Percentiles rank a stretch among this genome's conserved stretches.
Evolutionary conservation across 2,329 filamentous ascomycete genomes (phyloP).

Genomic region (Metarhizium humberi): DNA sequence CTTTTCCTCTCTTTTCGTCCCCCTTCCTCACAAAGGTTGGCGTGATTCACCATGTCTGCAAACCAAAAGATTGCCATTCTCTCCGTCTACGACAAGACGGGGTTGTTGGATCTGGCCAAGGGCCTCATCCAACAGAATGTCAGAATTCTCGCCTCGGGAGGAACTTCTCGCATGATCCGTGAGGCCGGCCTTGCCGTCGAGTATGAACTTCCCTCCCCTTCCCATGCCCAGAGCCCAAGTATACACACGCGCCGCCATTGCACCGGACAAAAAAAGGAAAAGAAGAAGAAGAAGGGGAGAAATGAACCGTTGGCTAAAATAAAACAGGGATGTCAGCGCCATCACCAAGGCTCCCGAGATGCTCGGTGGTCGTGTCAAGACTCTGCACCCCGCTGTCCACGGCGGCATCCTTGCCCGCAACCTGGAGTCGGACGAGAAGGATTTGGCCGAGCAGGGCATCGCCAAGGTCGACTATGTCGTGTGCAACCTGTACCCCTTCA

Average conservation of each 20-base stretch:
- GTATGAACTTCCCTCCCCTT: constrained; percentile 42
- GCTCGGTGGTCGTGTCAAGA: constrained; percentile 80
- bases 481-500: constrained; percentile 99
- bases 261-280: too few species aligned
- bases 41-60: constrained; percentile 23
- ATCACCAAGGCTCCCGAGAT: constrained; percentile 97
- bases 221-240: background rate
- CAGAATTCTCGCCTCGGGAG: constrained; percentile 86
- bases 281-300: background rate
- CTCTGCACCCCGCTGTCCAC: constrained; percentile 87
- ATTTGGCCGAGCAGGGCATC: constrained; percentile 90
- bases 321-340: constrained; percentile 77
- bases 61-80: constrained; percentile 70
- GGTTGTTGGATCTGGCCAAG: constrained; percentile 84
- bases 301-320: background rate
- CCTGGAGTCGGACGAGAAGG: constrained; percentile 91
- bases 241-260: too few species aligned
- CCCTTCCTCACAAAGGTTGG: background rate
- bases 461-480: constrained; percentile 92
- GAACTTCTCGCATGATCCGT: constrained; percentile 91
- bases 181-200: constrained; percentile 94
- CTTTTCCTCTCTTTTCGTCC: background rate
- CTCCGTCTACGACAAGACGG: constrained; percentile 98
- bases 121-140: constrained; percentile 83
- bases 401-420: constrained; percentile 88